phyloP scores from a whole-genome alignment of 768 basidiomycete species.

The Psilocybe tampanensis region DNA sequence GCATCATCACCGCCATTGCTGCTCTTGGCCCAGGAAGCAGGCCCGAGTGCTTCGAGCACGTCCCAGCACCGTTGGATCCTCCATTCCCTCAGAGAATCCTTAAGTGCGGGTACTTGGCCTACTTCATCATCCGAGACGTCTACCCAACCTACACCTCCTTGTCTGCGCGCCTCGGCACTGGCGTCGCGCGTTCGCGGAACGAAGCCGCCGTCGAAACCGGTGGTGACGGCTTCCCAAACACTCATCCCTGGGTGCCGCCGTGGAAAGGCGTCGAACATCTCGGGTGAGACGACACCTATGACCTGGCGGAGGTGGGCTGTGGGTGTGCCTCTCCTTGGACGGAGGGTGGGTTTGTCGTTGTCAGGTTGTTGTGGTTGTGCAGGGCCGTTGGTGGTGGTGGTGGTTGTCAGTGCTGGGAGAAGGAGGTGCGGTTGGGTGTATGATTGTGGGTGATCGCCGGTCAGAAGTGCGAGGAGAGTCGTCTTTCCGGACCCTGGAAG shows the following conservation, averaged over 20 bases:
- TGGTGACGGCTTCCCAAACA: slow-evolving; percentile 81
- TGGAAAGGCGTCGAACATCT: slow-evolving; percentile 91
- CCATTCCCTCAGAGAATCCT: slow-evolving; percentile 34
- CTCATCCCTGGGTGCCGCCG: slow-evolving; percentile 58
- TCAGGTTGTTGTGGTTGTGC: slow-evolving; percentile 31
- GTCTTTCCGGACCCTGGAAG: slow-evolving; percentile 88
- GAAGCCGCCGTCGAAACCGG: slow-evolving; percentile 90
- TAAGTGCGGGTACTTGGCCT: slow-evolving; percentile 12
- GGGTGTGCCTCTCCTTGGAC: slow-evolving; percentile 64
- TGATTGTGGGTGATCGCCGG: slow-evolving; percentile 95
- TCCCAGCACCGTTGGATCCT: slow-evolving; percentile 43
- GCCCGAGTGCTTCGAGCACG: slow-evolving; percentile 69
- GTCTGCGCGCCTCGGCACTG: slow-evolving; percentile 24
- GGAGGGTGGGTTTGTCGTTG: slow-evolving; percentile 40
- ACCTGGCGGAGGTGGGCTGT: slow-evolving; percentile 66
- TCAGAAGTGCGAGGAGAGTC: slow-evolving; percentile 85
- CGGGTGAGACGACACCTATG: slow-evolving; percentile 86
- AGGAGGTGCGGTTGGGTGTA: slow-evolving; percentile 65
- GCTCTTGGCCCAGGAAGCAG: slow-evolving; percentile 39
- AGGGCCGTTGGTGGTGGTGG: slow-evolving; percentile 24
- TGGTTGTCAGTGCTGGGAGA: slow-evolving; percentile 23
- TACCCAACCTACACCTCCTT: slow-evolving; percentile 49
- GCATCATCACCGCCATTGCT: no score
- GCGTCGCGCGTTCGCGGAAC: slow-evolving; percentile 40
- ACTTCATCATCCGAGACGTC: slow-evolving; percentile 33